These are phyloP conservation scores for Aspergillus amoenus DNA, from an alignment of 2,329 filamentous ascomycete genomes.

Conservation along the genomic window DNA sequence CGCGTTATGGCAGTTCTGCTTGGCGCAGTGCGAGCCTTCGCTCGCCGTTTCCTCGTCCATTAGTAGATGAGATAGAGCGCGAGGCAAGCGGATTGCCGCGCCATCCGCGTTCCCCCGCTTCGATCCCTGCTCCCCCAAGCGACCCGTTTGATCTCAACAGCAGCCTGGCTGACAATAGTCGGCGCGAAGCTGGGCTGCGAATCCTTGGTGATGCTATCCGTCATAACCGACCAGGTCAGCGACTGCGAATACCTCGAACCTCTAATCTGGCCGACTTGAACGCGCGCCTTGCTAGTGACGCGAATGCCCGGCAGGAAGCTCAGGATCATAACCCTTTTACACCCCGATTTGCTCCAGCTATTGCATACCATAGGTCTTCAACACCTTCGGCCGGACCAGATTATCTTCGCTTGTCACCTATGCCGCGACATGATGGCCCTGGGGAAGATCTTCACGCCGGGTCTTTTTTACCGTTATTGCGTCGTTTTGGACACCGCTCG, in stretches of 20 bases:
- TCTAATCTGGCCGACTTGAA: conserved; percentile 29
- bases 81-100: conserved; percentile 23
- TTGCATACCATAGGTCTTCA: conserved; percentile 27
- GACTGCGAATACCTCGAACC: conserved; percentile 38
- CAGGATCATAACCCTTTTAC: conserved; percentile 33
- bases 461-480: conserved; percentile 27
- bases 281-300: conserved; percentile 20
- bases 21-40: conserved; percentile 29
- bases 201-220: conserved; percentile 36
- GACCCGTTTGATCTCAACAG: conserved; percentile 29
- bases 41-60: conserved; percentile 29
- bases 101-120: conserved; percentile 26
- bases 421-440: conserved; percentile 23
- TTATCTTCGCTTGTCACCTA: conserved; percentile 23
- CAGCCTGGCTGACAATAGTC: conserved; percentile 21
- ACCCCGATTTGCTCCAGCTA: conserved; percentile 47
- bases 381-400: conserved; percentile 24
- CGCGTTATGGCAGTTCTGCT: conserved; percentile 27
- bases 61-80: conserved; percentile 33
- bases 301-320: conserved; percentile 15
- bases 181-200: conserved; percentile 35
- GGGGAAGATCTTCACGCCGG: conserved; percentile 20
- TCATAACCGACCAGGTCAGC: conserved; percentile 33
- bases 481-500: conserved; percentile 37
- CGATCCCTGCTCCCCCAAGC: conserved; percentile 27